Conservation (phyloP, 2,329 filamentous ascomycete genomes). For the Xylaria arbuscula region DNA sequence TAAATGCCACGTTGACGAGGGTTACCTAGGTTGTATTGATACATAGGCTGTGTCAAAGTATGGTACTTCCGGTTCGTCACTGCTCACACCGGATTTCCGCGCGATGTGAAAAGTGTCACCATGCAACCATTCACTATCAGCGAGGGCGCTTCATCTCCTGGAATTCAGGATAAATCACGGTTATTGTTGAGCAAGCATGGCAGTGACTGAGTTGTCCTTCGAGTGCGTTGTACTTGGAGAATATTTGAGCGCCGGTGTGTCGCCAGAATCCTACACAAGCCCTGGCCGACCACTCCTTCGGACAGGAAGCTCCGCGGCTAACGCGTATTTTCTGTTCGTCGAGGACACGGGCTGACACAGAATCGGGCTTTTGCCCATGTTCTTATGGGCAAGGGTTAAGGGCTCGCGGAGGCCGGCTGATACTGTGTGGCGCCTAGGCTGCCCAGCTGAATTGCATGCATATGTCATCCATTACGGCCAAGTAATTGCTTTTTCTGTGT, state of each 20-base stretch:
- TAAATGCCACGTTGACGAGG: conserved; percentile 33
- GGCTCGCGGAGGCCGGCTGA: conserved; percentile 25
- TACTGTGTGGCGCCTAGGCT: conserved; percentile 30
- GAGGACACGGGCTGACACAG: conserved; percentile 22
- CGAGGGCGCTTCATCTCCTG: not conserved
- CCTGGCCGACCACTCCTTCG: conserved; percentile 16
- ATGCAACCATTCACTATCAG: conserved; percentile 13
- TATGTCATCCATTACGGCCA: conserved; percentile 6
- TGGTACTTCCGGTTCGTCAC: conserved; percentile 20
- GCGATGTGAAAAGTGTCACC: conserved; percentile 11
- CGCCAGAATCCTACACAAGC: conserved; percentile 20
- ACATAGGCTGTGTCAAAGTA: conserved; percentile 21
- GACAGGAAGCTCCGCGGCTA: conserved; percentile 26
- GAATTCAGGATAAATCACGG: not conserved
- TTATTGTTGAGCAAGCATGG: conserved; percentile 5
- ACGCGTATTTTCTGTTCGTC: conserved; percentile 31
- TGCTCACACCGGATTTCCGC: conserved; percentile 6
- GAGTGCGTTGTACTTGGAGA: conserved; percentile 1
- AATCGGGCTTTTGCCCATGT: conserved; percentile 21
- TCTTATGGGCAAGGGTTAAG: conserved; percentile 22
- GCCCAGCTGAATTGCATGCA: conserved; percentile 32
- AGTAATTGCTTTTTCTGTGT: conserved; percentile 29
- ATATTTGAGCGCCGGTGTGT: conserved; percentile 29
- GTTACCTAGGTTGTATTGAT: conserved; percentile 28
- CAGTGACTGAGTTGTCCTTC: not conserved